Evolutionary conservation across 2,329 filamentous ascomycete species (phyloP).

Genomic region (Clarireedia monteithiana): DNA sequence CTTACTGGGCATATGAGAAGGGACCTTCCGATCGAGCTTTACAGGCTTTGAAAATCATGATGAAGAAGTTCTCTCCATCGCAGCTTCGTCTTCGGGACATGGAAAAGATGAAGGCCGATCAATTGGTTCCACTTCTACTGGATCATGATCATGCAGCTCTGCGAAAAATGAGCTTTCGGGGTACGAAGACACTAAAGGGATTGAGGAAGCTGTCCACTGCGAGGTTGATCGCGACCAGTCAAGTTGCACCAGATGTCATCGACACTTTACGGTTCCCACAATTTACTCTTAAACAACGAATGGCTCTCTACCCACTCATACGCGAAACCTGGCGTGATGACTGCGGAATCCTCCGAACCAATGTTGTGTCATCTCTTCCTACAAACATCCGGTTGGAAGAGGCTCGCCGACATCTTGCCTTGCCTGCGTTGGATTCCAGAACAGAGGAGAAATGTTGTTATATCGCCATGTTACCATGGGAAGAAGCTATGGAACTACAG

Average conservation of each 20-base stretch:
- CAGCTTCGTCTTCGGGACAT: neutral
- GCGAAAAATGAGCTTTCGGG: neutral
- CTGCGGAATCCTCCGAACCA: neutral
- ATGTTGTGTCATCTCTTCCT: neutral
- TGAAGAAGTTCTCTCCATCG: neutral
- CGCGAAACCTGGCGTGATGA: neutral
- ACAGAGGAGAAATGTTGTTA: too few species aligned
- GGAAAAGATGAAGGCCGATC: neutral
- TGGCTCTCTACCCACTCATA: neutral
- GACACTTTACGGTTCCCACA: neutral
- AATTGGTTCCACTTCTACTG: neutral
- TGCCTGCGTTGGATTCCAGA: neutral
- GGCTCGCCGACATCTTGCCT: neutral
- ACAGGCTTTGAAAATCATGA: neutral
- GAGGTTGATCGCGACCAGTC: too few species aligned
- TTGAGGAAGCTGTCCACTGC: neutral
- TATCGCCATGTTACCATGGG: neutral
- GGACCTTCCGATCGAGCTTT: neutral
- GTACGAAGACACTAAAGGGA: too few species aligned
- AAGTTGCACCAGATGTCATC: neutral
- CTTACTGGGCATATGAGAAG: neutral
- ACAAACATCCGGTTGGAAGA: neutral
- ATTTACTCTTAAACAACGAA: neutral
- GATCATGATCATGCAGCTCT: neutral
- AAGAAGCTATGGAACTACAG: neutral